These are phyloP conservation scores for Trichoderma sp. DNA, from an alignment of 2,329 filamentous ascomycete species.

Conservation along the genomic window DNA sequence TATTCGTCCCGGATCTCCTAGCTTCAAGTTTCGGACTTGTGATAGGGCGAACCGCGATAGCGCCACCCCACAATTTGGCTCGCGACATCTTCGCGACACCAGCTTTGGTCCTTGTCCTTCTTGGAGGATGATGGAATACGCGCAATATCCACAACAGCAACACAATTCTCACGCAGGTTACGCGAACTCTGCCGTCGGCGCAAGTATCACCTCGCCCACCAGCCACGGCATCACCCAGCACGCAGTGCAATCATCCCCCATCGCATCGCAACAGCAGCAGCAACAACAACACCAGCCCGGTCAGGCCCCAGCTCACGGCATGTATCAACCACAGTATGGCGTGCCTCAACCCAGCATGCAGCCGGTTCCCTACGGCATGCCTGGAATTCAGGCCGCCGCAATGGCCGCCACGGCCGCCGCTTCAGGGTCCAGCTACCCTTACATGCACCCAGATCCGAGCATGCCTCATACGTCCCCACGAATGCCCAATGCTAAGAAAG, in stretches of 20 bases:
- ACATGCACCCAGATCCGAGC: conserved; percentile 68
- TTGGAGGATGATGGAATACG: conserved; percentile 67
- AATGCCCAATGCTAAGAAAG: conserved; percentile 70
- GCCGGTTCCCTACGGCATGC: conserved; percentile 64
- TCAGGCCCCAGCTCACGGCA: conserved; percentile 66
- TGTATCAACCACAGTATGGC: conserved; percentile 75
- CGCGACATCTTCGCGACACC: conserved; percentile 26
- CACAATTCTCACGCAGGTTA: conserved; percentile 66
- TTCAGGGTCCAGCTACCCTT: conserved; percentile 74
- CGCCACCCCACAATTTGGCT: conserved; percentile 24
- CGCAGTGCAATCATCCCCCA: conserved; percentile 72
- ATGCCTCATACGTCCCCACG: conserved; percentile 72
- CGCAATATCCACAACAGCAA: conserved; percentile 67
- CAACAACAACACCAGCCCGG: conserved; percentile 50
- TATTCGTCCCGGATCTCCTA: conserved; percentile 22
- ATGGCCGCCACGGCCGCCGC: conserved; percentile 91
- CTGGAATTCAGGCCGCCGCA: conserved; percentile 81
- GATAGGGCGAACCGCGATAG: conserved; percentile 24
- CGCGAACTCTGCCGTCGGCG: conserved; percentile 53
- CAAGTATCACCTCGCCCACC: conserved; percentile 69
- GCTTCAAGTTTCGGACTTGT: conserved; percentile 15
- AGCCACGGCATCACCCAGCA: conserved; percentile 66
- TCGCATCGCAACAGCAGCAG: conserved; percentile 64
- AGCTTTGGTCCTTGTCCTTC: conserved; percentile 24
- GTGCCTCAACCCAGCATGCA: conserved; percentile 73